Evolutionary conservation across 2,329 filamentous ascomycete genomes (phyloP).

Genomic region (Thermoascus crustaceus): DNA sequence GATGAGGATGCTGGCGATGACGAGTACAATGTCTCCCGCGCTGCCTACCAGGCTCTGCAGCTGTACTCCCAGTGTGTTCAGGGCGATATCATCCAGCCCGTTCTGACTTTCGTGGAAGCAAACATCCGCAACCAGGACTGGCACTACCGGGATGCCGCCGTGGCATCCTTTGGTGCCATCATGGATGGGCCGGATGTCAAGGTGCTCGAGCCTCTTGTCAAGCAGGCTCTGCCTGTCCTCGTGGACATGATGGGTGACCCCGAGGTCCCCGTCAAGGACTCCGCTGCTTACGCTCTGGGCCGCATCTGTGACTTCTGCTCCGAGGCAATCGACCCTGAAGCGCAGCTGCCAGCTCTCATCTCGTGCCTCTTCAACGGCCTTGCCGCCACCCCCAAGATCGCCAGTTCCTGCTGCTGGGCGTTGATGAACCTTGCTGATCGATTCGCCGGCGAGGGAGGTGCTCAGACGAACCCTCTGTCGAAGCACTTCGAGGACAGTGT

Average conservation of each 20-base stretch:
- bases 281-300: slow-evolving; percentile 88
- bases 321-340: slow-evolving; percentile 76
- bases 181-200: slow-evolving; percentile 97
- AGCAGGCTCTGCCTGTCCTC: slow-evolving; percentile 85
- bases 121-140: slow-evolving; percentile 88
- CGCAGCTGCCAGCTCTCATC: slow-evolving; percentile 78
- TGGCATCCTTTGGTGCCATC: slow-evolving; percentile 94
- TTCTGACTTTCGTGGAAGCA: slow-evolving; percentile 83
- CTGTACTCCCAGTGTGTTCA: slow-evolving; percentile 91
- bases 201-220: slow-evolving; percentile 85
- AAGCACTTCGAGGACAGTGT: slow-evolving; percentile 91
- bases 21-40: slow-evolving; percentile 93
- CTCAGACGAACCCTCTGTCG: slow-evolving; percentile 72
- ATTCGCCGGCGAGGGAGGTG: slow-evolving; percentile 79
- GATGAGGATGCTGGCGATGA: slow-evolving; percentile 95
- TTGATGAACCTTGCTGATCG: slow-evolving; percentile 96
- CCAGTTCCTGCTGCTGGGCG: slow-evolving; percentile 96
- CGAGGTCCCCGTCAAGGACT: slow-evolving; percentile 86
- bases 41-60: slow-evolving; percentile 92
- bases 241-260: slow-evolving; percentile 89
- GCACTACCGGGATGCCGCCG: slow-evolving; percentile 89
- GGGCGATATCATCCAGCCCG: slow-evolving; percentile 72
- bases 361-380: slow-evolving; percentile 83
- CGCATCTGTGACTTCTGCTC: slow-evolving; percentile 93
- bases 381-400: slow-evolving; percentile 90